These are phyloP conservation scores for Mycena sp. DNA, from an alignment of 1,284 basidiomycete genomes.

Conservation along the genomic window DNA sequence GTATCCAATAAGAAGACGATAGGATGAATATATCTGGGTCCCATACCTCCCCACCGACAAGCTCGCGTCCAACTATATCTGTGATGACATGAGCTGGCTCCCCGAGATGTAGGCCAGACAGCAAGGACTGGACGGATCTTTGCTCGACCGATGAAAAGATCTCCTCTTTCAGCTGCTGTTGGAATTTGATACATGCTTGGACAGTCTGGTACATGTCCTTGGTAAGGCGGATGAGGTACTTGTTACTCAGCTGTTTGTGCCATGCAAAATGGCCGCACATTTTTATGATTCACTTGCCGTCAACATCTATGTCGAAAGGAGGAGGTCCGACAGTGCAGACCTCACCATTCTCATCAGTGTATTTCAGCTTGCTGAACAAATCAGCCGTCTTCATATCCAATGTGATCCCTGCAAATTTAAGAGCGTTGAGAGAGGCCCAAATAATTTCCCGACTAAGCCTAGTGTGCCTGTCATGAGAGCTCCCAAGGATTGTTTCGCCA, in stretches of 20 bases:
- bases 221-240: constrained; percentile 7
- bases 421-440: neutral
- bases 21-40: no score
- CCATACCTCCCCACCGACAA: no score
- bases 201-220: constrained; percentile 8
- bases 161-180: neutral
- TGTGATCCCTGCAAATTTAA: neutral
- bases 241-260: neutral
- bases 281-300: neutral
- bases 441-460: constrained; percentile 3
- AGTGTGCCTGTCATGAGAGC: neutral
- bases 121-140: no score
- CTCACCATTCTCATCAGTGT: neutral
- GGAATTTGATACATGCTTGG: neutral
- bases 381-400: neutral
- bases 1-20: no score
- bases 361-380: neutral
- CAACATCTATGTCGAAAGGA: neutral
- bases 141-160: neutral
- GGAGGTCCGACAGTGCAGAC: neutral
- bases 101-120: no score
- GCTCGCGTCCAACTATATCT: no score
- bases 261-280: neutral
- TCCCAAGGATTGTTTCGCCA: neutral
- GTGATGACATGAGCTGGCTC: neutral